Percentiles rank a stretch among this genome's conserved stretches.
These are phyloP conservation scores for Candida saitoana DNA, from an alignment of 805 yeast species.

Conservation along the genomic window DNA sequence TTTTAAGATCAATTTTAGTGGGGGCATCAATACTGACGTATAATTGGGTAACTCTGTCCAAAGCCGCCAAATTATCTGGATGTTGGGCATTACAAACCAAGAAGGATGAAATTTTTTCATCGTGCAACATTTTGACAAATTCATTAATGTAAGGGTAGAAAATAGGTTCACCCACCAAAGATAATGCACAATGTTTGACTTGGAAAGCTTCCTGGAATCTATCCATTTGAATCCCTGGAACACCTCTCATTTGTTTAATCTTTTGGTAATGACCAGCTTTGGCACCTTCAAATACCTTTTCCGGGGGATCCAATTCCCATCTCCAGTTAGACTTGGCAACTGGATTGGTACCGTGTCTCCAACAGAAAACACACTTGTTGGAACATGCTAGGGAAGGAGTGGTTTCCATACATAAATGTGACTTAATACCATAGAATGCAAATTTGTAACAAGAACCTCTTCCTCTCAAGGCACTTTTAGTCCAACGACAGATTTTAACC, in stretches of 20 bases:
- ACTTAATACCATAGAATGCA: slow-evolving; percentile 85
- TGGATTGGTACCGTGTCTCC: slow-evolving; percentile 97
- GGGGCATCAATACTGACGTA: slow-evolving; percentile 94
- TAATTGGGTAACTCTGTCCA: slow-evolving; percentile 80
- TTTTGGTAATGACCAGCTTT: slow-evolving; percentile 84
- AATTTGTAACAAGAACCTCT: slow-evolving; percentile 92
- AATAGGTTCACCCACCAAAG: slow-evolving; percentile 92
- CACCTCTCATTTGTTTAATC: slow-evolving; percentile 92
- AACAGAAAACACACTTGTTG: slow-evolving; percentile 92
- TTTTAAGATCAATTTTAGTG: slow-evolving; percentile 72
- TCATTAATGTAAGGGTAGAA: slow-evolving; percentile 88
- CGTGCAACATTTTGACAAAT: slow-evolving; percentile 77
- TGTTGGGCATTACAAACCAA: slow-evolving; percentile 95
- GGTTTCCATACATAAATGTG: slow-evolving; percentile 93
- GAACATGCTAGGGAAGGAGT: slow-evolving; percentile 93
- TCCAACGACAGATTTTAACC: slow-evolving; percentile 94
- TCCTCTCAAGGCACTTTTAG: slow-evolving; percentile 89
- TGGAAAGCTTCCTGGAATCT: slow-evolving; percentile 87
- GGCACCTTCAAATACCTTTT: slow-evolving; percentile 78
- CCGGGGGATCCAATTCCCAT: slow-evolving; percentile 93
- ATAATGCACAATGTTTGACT: slow-evolving; percentile 87
- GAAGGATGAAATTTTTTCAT: slow-evolving; percentile 75
- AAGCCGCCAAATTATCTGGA: slow-evolving; percentile 70
- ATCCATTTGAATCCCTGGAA: slow-evolving; percentile 88
- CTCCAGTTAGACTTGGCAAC: slow-evolving; percentile 91